phyloP scores from a whole-genome alignment of 2,329 filamentous ascomycete species.

The Aspergillus pseudoterreus region DNA sequence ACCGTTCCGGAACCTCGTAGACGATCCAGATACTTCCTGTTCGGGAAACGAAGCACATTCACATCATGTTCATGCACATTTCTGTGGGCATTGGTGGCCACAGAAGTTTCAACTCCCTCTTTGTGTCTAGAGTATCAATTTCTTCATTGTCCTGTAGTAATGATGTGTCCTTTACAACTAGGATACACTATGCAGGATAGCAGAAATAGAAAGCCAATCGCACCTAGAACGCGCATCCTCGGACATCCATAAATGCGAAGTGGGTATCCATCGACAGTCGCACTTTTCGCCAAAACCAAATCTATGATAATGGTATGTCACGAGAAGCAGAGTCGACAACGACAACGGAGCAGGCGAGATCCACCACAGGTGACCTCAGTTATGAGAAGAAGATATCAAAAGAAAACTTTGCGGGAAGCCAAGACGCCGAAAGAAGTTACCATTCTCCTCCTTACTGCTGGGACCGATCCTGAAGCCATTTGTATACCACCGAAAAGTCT shows the following conservation, averaged over 20 bases:
- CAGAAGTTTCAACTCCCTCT: too few species aligned
- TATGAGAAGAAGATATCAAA: not conserved
- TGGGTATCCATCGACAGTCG: not conserved
- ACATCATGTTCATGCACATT: too few species aligned
- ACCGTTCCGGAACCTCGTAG: too few species aligned
- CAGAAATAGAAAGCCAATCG: not conserved
- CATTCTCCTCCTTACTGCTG: slow-evolving; percentile 2
- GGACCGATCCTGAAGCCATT: slow-evolving; percentile 53
- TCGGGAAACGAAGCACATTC: too few species aligned
- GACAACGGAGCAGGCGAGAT: not conserved
- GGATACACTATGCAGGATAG: not conserved
- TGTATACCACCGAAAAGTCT: slow-evolving; percentile 80
- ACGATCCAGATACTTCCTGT: too few species aligned
- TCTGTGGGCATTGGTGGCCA: too few species aligned
- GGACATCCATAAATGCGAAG: not conserved
- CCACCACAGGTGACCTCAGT: not conserved
- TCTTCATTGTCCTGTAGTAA: too few species aligned
- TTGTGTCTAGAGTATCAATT: too few species aligned
- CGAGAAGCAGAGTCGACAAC: not conserved
- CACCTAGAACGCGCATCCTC: not conserved
- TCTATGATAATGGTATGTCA: not conserved
- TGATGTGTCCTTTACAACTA: too few species aligned
- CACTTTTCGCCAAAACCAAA: not conserved
- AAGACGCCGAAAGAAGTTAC: not conserved
- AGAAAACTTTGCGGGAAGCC: not conserved